Evolutionary conservation across 805 yeast species (phyloP).

Genomic region (Kurtzmaniella cleridarum): DNA sequence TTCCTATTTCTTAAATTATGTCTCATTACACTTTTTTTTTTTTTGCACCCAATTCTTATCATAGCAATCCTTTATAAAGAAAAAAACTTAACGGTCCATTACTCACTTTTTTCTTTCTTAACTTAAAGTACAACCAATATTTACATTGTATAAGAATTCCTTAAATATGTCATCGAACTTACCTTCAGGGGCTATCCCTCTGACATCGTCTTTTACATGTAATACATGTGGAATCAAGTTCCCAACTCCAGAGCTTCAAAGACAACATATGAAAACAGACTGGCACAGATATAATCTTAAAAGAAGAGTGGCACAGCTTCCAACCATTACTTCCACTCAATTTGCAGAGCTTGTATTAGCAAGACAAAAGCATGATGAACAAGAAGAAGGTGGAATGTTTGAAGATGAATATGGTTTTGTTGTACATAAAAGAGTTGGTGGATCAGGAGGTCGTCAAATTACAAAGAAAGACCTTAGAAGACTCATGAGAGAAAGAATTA

Average conservation of each 20-base stretch:
- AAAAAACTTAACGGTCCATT: not conserved
- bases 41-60: not conserved
- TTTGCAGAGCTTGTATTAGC: slow-evolving; percentile 64
- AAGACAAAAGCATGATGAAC: slow-evolving; percentile 16
- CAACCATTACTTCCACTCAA: slow-evolving; percentile 62
- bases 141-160: no score
- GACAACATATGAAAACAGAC: slow-evolving; percentile 40
- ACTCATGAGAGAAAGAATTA: slow-evolving; percentile 9
- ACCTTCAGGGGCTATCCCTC: slow-evolving; percentile 15
- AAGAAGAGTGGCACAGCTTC: slow-evolving; percentile 47
- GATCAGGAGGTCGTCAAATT: slow-evolving; percentile 23
- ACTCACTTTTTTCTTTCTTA: not conserved
- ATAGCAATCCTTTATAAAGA: not conserved
- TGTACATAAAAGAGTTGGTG: slow-evolving; percentile 24
- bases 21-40: slow-evolving; percentile 1
- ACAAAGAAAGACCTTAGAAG: slow-evolving; percentile 37
- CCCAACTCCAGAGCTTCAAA: slow-evolving; percentile 32
- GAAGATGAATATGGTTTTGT: slow-evolving; percentile 56
- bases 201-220: slow-evolving; percentile 27
- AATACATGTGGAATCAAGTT: slow-evolving; percentile 37
- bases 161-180: not conserved
- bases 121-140: no score
- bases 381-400: slow-evolving; percentile 11
- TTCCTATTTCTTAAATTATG: not conserved
- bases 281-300: slow-evolving; percentile 44